Percentiles rank a stretch among this genome's conserved stretches.
phyloP scores from a whole-genome alignment of 148 eudicot species.

The Agrostemma githago region DNA sequence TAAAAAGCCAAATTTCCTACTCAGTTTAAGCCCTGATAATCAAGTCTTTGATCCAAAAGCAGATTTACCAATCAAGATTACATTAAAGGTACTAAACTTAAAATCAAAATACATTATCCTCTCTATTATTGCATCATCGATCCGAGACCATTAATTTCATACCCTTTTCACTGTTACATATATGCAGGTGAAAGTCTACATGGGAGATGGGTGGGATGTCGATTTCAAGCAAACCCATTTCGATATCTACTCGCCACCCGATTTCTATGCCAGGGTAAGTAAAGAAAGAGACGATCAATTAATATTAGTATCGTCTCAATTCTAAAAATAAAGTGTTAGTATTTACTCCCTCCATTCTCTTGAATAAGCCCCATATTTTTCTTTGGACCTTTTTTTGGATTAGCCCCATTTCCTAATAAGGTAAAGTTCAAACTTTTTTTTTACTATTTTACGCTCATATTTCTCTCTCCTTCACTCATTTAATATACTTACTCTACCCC shows the following conservation, averaged over 20 bases:
- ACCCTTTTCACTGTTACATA: background rate
- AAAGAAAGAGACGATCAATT: too few relatives aligned
- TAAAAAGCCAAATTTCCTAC: conserved; percentile 62
- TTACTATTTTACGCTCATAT: too few relatives aligned
- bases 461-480: too few relatives aligned
- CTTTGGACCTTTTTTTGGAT: too few relatives aligned
- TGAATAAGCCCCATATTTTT: too few relatives aligned
- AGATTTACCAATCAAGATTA: conserved; percentile 45
- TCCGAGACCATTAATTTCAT: background rate
- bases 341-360: too few relatives aligned
- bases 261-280: background rate
- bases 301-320: too few relatives aligned
- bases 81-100: conserved; percentile 42
- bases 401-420: too few relatives aligned
- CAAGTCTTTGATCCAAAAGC: conserved; percentile 60
- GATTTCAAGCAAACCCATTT: conserved; percentile 81
- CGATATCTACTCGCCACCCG: conserved; percentile 61
- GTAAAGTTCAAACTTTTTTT: too few relatives aligned
- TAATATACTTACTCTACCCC: too few relatives aligned
- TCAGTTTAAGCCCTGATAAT: conserved; percentile 38
- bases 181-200: conserved; percentile 61
- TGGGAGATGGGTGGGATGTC: conserved; percentile 84
- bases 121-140: background rate
- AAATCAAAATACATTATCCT: background rate
- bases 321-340: background rate